Evolutionary conservation across 2,329 filamentous ascomycete genomes (phyloP).

Genomic region (Claviceps maximensis): DNA sequence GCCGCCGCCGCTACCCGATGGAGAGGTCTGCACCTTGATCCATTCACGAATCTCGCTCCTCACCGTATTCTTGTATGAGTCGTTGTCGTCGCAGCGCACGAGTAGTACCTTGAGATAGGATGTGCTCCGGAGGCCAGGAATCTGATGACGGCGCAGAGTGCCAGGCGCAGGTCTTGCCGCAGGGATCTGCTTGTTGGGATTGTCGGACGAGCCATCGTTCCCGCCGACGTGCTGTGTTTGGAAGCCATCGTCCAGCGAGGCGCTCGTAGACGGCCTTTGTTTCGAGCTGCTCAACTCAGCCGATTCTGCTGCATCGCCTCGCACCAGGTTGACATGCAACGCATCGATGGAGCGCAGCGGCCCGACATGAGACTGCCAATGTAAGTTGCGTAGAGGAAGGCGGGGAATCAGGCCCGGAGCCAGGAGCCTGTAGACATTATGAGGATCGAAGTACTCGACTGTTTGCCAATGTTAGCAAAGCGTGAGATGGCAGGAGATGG

Average conservation of each 20-base stretch:
- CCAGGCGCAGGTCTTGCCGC: slow-evolving; percentile 20
- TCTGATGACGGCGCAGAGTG: slow-evolving; percentile 65
- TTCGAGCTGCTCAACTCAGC: slow-evolving; percentile 18
- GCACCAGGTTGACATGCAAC: slow-evolving; percentile 78
- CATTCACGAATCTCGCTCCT: slow-evolving; percentile 76
- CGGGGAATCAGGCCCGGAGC: slow-evolving; percentile 64
- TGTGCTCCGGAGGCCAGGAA: slow-evolving; percentile 81
- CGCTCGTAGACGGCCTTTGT: slow-evolving; percentile 19
- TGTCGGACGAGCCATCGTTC: slow-evolving; percentile 24
- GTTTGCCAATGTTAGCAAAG: background rate
- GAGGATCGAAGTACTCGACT: slow-evolving; percentile 96
- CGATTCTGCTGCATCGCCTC: slow-evolving; percentile 38
- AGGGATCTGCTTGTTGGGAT: slow-evolving; percentile 21
- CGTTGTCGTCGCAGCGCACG: slow-evolving; percentile 88
- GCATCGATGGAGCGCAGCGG: slow-evolving; percentile 88
- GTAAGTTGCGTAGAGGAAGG: slow-evolving; percentile 77
- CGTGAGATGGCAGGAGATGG: background rate
- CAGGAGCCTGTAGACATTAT: slow-evolving; percentile 72
- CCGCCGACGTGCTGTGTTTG: slow-evolving; percentile 41
- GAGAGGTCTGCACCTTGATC: slow-evolving; percentile 64
- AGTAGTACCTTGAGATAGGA: slow-evolving; percentile 88
- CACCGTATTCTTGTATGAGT: slow-evolving; percentile 73
- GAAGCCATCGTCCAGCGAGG: slow-evolving; percentile 43
- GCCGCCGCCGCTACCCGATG: slow-evolving; percentile 26
- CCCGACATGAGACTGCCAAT: slow-evolving; percentile 91